Evolutionary conservation across 2,329 filamentous ascomycete species (phyloP).

Genomic region (Anthostomella pinea): DNA sequence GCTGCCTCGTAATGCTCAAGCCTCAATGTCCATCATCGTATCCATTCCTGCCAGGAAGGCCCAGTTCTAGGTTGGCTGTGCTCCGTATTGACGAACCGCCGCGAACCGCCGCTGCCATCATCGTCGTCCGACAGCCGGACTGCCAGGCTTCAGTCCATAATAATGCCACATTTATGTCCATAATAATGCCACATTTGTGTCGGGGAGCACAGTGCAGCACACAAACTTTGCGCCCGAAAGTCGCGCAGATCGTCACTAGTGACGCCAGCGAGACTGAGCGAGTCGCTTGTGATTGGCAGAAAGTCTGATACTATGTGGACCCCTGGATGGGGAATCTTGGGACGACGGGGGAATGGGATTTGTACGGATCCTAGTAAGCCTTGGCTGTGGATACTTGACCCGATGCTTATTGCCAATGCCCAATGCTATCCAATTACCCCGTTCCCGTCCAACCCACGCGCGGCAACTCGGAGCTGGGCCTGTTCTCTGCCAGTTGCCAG

Average conservation of each 20-base stretch:
- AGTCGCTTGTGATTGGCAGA: conserved; percentile 17
- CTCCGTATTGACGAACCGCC: no score
- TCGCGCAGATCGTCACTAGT: conserved; percentile 19
- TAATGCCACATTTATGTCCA: neutral
- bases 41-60: no score
- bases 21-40: no score
- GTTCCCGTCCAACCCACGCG: no score
- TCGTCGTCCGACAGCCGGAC: no score
- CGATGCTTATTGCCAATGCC: conserved; percentile 15
- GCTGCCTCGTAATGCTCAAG: no score
- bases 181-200: neutral
- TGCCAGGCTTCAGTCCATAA: no score
- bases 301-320: conserved; percentile 14
- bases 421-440: neutral
- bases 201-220: neutral
- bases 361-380: conserved; percentile 20
- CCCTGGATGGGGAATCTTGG: conserved; percentile 15
- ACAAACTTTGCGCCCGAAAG: conserved; percentile 3
- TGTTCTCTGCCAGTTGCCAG: no score
- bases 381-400: conserved; percentile 15
- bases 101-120: no score
- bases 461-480: no score
- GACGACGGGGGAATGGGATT: conserved; percentile 19
- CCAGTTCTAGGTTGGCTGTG: no score
- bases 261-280: conserved; percentile 19